Percentiles rank a stretch among this genome's conserved stretches.
Conservation (phyloP, 2,329 filamentous ascomycete species). For the Rhynchosporium secalis region DNA sequence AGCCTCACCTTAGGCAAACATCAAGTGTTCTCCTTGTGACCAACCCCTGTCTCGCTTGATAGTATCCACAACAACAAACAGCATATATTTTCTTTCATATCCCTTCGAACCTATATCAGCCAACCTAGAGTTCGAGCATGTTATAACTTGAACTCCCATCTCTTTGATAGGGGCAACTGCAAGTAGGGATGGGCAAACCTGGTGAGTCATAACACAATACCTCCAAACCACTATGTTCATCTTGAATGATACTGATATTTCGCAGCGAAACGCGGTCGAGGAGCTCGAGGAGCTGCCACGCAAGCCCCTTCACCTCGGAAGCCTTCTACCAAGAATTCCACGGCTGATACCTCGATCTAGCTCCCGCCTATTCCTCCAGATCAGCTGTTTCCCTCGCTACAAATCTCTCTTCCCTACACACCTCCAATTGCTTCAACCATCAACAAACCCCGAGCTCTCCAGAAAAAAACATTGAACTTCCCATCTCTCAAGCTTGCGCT, state of each 20-base stretch:
- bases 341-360: not conserved
- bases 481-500: not conserved
- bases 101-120: not conserved
- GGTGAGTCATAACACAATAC: not conserved
- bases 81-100: not conserved
- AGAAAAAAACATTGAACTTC: not conserved
- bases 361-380: not conserved
- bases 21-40: not conserved
- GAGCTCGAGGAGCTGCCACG: not conserved
- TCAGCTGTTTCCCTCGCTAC: not conserved
- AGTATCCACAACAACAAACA: not conserved
- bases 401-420: too few species aligned
- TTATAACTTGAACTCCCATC: not conserved
- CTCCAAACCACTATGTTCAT: not conserved
- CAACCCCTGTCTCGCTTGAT: conserved; percentile 4
- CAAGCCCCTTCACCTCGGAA: not conserved
- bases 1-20: not conserved
- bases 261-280: conserved; percentile 3
- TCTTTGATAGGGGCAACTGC: too few species aligned
- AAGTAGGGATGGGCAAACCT: not conserved
- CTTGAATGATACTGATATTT: not conserved
- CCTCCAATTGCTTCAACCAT: not conserved
- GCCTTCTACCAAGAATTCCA: not conserved
- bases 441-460: too few species aligned
- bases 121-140: not conserved